Base-by-base conservation (phyloP, 2,329 filamentous ascomycete genomes). In the Scytalidium lignicola region DNA sequence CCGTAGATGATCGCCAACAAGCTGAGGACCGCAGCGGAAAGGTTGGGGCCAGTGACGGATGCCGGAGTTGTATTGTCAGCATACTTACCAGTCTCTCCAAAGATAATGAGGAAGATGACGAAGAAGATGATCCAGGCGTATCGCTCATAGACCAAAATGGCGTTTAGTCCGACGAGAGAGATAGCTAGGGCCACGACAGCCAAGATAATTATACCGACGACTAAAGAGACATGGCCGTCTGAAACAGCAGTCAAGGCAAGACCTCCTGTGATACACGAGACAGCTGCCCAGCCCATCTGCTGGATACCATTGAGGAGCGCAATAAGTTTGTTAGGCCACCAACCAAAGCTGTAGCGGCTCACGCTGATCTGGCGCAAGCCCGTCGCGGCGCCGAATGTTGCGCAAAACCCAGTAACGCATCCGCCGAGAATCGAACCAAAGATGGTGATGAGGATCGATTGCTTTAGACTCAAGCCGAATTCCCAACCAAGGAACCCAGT, bases 281-380 rank as follows among this genome's bases (percentile, higher is more conserved):
- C 58, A 3, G 58, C 49, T 4, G 51, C 48, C 56, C 56, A 62
- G 13, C 59, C 59, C 2, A 61, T 29, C 41, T 57, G 53, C 19
- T 53, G 53, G 22, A 65, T 48, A 10, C 63, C 59, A 29, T 70
- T 70, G 17, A 68, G 56, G 17, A 62, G 68, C 51, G 74, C 74
- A 48, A 77, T 70, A 37, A 77, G 56, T 58, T 74, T 75, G 50
- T 68, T 70, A 1, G 74, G 75, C 66, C 70, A 78, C 68, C 70
- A 78, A 20, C 75, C 74, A 41, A 78, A 70, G 28, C 67, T 70
- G 60, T 74, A 78, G 41, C 75, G 68, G 26, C 67, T 68, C 41
- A 78, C 72, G 46, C 71, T 74, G 50, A 78, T 70, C 56, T 78
- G 74, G 48, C 75, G 71, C 39, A 79, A 64, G 2, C 75, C 75